Base-by-base conservation (phyloP, 2,329 filamentous ascomycete genomes). In the Aspergillus calidoustus region DNA sequence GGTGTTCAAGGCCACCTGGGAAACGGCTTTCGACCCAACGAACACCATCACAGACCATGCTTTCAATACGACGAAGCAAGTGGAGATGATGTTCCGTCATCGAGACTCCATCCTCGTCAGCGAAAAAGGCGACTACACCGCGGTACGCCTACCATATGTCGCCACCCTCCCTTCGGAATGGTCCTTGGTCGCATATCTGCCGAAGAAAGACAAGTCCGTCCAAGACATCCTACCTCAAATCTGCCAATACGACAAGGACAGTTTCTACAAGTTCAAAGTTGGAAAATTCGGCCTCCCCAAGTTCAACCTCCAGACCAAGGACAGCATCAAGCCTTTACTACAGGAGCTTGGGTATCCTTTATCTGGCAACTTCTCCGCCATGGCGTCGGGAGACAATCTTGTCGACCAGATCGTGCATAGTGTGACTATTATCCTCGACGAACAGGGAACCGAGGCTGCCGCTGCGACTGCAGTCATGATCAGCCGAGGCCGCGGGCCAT, bases 51-150 rank as follows among this genome's bases (percentile, higher is more conserved):
- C 2, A 11, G 23, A 46, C 11, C 44, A 25, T 23, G 19, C 23
- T 8, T 54, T 54, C 13, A 8, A 46, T 38, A 54, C 38, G 13
- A 46, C 34, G 13, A n/a, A 34, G 9, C 28, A 17, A n/a, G 44
- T 49, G n/a, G 46, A 43, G 7, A 57, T 57, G 54, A 48, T 57
- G 54, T 57, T 57, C 54, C n/a, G 49, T 17, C 11, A 41, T 44
- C n/a, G 41, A 7, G 23, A 57, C n/a, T n/a, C 25, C 3, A 17
- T 49, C 25, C 52, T 54, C 9, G 8, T 54, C 22, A 8, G 44
- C 19, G 11, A 28, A 23, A 15, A 5, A 22, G 2, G 1, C 1
- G 52, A 30, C 4, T 50, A 50, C 31, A 57, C 54, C 13, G 54
- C 54, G 5, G 54, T 57, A 7, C 30, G 43, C 1, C 44, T 57